Evolutionary conservation across 768 basidiomycete species (phyloP).

Genomic region (Leccinum fibrillosum): DNA sequence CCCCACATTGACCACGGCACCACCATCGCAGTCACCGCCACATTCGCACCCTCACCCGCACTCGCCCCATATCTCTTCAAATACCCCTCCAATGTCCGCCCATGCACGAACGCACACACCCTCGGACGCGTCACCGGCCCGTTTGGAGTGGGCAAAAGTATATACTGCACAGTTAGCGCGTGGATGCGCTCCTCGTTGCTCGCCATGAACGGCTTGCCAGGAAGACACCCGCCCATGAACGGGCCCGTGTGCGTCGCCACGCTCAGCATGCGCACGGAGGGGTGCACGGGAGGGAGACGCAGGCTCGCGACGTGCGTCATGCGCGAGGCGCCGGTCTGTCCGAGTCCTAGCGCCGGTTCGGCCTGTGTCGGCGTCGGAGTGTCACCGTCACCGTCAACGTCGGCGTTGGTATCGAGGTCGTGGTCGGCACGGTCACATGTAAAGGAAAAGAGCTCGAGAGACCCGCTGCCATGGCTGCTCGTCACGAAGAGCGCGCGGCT

Average conservation of each 20-base stretch:
- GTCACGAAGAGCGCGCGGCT: constrained; percentile 44
- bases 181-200: constrained; percentile 23
- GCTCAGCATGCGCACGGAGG: constrained; percentile 11
- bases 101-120: constrained; percentile 33
- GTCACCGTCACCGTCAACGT: background rate
- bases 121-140: constrained; percentile 8
- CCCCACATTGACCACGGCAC: constrained; percentile 42
- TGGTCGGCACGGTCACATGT: constrained; percentile 5
- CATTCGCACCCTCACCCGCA: background rate
- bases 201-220: constrained; percentile 25
- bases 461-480: constrained; percentile 29
- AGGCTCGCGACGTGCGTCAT: constrained; percentile 21
- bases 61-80: constrained; percentile 1
- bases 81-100: constrained; percentile 26
- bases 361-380: background rate
- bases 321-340: background rate
- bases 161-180: constrained; percentile 25
- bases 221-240: constrained; percentile 26
- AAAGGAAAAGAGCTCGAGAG: constrained; percentile 45
- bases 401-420: background rate
- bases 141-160: background rate
- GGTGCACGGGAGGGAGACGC: constrained; percentile 9
- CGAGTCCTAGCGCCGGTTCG: background rate
- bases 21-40: background rate
- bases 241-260: constrained; percentile 34